Percentiles rank a stretch among this genome's conserved stretches.
phyloP scores from a whole-genome alignment of 2,329 filamentous ascomycete genomes.

The Ciborinia camelliae region DNA sequence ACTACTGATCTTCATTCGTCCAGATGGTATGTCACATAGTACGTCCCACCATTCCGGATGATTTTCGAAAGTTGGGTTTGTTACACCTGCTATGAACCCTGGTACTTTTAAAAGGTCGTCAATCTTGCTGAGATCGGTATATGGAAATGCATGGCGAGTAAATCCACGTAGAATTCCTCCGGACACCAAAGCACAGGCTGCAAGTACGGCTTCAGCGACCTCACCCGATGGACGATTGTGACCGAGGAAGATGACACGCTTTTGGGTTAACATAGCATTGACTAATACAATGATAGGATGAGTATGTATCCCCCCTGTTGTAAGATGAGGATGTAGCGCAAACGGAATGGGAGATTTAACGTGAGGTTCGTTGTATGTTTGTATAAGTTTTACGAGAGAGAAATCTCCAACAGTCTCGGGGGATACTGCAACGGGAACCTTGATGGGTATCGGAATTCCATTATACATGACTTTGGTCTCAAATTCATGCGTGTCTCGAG shows the following conservation, averaged over 20 bases:
- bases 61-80: slow-evolving; percentile 91
- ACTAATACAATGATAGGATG: slow-evolving; percentile 94
- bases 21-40: slow-evolving; percentile 86
- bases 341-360: slow-evolving; percentile 82
- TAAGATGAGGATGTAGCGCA: slow-evolving; percentile 82
- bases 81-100: slow-evolving; percentile 96
- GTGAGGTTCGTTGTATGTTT: slow-evolving; percentile 84
- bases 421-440: slow-evolving; percentile 88
- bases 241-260: slow-evolving; percentile 91
- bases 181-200: slow-evolving; percentile 90
- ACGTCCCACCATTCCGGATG: slow-evolving; percentile 99
- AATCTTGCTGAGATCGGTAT: slow-evolving; percentile 96
- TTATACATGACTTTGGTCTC: slow-evolving; percentile 95
- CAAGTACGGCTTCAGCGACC: slow-evolving; percentile 95
- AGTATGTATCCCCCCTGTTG: slow-evolving; percentile 82
- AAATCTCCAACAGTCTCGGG: slow-evolving; percentile 97
- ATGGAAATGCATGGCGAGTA: slow-evolving; percentile 93
- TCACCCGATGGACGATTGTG: slow-evolving; percentile 94
- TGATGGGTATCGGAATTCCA: slow-evolving; percentile 93
- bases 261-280: slow-evolving; percentile 93
- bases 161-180: slow-evolving; percentile 92
- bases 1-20: slow-evolving; percentile 90
- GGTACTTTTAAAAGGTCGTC: slow-evolving; percentile 94
- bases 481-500: slow-evolving; percentile 95
- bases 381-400: slow-evolving; percentile 93